These are phyloP conservation scores for Nitzschia sp. DNA, from an alignment of 108 stramenopile genomes.

Conservation along the genomic window DNA sequence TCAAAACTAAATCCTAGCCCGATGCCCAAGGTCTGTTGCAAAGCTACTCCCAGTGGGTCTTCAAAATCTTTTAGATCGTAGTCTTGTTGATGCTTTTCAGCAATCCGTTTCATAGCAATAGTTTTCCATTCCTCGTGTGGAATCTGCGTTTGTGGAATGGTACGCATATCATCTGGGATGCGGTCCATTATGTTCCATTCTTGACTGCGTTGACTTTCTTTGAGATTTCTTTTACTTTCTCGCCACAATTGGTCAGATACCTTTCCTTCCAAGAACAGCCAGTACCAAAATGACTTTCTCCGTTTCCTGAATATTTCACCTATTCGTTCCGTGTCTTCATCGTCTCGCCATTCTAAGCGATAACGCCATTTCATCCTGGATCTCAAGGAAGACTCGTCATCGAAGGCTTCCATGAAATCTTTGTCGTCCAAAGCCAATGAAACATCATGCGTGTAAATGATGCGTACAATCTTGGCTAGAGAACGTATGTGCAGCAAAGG, in stretches of 20 bases:
- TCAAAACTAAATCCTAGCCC: conserved; percentile 79
- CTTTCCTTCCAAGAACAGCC: conserved; percentile 35
- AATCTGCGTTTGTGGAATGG: neutral
- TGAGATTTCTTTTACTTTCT: neutral
- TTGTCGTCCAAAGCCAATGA: conserved; percentile 8
- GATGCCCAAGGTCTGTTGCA: conserved; percentile 74
- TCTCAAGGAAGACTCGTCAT: neutral
- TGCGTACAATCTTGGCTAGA: conserved; percentile 22
- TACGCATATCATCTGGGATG: neutral
- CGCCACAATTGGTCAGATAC: conserved; percentile 10
- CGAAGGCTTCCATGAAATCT: neutral
- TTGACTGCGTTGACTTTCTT: neutral
- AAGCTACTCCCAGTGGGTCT: conserved; percentile 83
- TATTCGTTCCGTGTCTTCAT: conserved; percentile 41
- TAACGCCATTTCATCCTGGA: conserved; percentile 51
- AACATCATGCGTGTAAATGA: conserved; percentile 22
- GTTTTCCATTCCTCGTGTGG: conserved; percentile 36
- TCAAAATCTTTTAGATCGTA: conserved; percentile 18
- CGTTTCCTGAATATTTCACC: conserved; percentile 19
- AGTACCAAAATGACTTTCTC: conserved; percentile 28
- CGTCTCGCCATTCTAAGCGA: conserved; percentile 56
- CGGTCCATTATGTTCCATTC: neutral
- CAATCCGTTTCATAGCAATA: conserved; percentile 38
- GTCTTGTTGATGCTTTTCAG: conserved; percentile 39
- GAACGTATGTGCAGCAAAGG: conserved; percentile 9